Percentiles rank a stretch among this genome's conserved stretches.
Conservation (phyloP, 1,284 basidiomycete genomes). For the Tilletia caries region DNA sequence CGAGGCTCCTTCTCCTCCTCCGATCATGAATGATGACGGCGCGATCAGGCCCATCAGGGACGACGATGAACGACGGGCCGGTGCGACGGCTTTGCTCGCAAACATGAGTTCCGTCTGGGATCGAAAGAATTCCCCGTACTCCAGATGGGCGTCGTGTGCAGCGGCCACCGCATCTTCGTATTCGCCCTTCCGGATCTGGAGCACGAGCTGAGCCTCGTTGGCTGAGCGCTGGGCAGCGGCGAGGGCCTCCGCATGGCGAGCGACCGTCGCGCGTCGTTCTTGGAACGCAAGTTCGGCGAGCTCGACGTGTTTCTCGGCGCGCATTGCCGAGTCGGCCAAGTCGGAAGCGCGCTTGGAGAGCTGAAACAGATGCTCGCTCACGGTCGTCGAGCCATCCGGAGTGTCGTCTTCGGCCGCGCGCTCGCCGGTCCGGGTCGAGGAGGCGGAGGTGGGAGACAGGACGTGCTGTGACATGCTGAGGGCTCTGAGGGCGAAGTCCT, state of each 20-base stretch:
- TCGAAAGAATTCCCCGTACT: slow-evolving; percentile 4
- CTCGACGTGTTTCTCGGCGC: background rate
- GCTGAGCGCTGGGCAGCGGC: background rate
- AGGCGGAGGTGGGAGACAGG: background rate
- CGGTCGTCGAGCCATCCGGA: background rate
- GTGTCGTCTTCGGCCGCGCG: too few species aligned
- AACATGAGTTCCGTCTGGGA: slow-evolving; percentile 2
- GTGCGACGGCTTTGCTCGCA: background rate
- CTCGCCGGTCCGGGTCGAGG: background rate
- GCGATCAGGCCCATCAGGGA: background rate
- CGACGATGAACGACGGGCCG: background rate
- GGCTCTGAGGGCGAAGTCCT: slow-evolving; percentile 5
- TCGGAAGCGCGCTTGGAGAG: background rate
- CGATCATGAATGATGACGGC: too few species aligned
- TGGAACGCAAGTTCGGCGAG: background rate
- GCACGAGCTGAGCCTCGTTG: slow-evolving; percentile 7
- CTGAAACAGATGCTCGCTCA: background rate
- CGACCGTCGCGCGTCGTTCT: background rate
- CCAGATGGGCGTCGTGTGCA: background rate
- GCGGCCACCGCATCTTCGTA: background rate
- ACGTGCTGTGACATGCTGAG: slow-evolving; percentile 12
- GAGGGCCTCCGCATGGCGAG: background rate
- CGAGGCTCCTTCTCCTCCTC: background rate
- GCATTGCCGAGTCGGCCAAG: background rate
- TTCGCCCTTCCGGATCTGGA: slow-evolving; percentile 8